Evolutionary conservation across 768 basidiomycete species (phyloP).

Genomic region (Macrocybe gigantea): DNA sequence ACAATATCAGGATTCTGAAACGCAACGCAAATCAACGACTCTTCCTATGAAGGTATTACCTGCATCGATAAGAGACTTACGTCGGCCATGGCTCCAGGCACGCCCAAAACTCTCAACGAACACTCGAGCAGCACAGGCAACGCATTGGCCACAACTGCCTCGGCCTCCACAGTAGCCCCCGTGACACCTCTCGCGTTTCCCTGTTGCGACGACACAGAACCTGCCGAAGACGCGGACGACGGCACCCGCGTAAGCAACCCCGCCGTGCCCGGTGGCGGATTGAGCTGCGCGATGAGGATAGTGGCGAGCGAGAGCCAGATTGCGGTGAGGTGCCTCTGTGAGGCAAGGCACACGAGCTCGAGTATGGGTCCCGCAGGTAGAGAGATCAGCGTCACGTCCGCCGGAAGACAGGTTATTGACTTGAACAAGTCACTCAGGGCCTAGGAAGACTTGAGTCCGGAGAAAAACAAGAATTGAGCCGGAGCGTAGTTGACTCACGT

Average conservation of each 20-base stretch:
- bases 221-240: not conserved
- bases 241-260: slow-evolving; percentile 23
- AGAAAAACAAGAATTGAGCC: slow-evolving; percentile 19
- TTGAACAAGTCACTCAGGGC: slow-evolving; percentile 80
- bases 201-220: not conserved
- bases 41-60: not conserved
- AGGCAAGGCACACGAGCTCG: slow-evolving; percentile 70
- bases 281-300: slow-evolving; percentile 77
- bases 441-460: slow-evolving; percentile 28
- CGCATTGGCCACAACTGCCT: slow-evolving; percentile 46
- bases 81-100: slow-evolving; percentile 61
- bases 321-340: slow-evolving; percentile 66
- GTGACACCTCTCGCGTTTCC: slow-evolving; percentile 28
- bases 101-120: slow-evolving; percentile 45
- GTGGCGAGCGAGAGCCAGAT: slow-evolving; percentile 82
- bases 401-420: slow-evolving; percentile 76
- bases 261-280: slow-evolving; percentile 49
- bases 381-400: slow-evolving; percentile 73
- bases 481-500: slow-evolving; percentile 34
- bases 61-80: slow-evolving; percentile 33
- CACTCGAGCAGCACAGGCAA: slow-evolving; percentile 56
- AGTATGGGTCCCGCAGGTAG: slow-evolving; percentile 78
- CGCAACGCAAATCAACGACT: not conserved
- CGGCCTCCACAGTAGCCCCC: slow-evolving; percentile 49
- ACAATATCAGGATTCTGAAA: slow-evolving; percentile 86